Percentiles rank a stretch among this genome's conserved stretches.
Evolutionary conservation across 2,329 filamentous ascomycete species (phyloP).

Genomic region (Stagonosporopsis vannaccii): DNA sequence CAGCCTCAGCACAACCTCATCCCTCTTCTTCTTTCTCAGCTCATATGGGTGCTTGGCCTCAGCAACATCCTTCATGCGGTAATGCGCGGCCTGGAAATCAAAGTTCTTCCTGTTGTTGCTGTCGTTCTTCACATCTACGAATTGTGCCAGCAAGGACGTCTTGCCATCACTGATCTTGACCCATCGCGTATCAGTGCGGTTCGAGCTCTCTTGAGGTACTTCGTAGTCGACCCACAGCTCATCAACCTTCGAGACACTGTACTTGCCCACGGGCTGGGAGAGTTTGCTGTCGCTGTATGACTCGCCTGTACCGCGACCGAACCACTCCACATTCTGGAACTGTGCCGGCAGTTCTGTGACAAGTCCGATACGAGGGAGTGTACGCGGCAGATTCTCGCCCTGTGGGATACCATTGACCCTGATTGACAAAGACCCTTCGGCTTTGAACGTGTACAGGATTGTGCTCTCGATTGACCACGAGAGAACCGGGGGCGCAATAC

Average conservation of each 20-base stretch:
- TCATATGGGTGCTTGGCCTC: constrained; percentile 70
- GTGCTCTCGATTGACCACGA: constrained; percentile 57
- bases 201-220: constrained; percentile 72
- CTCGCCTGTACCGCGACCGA: constrained; percentile 70
- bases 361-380: constrained; percentile 69
- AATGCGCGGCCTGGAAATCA: constrained; percentile 64
- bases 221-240: constrained; percentile 68
- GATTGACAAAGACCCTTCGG: constrained; percentile 56
- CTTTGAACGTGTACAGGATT: constrained; percentile 62
- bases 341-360: constrained; percentile 59
- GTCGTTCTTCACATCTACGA: constrained; percentile 30
- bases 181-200: constrained; percentile 68
- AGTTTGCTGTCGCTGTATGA: constrained; percentile 71
- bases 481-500: constrained; percentile 66
- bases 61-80: constrained; percentile 62
- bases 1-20: constrained; percentile 64
- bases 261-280: constrained; percentile 60
- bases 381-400: constrained; percentile 59
- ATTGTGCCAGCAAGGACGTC: constrained; percentile 36
- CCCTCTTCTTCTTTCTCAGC: constrained; percentile 60
- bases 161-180: constrained; percentile 46
- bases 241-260: constrained; percentile 55
- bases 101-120: constrained; percentile 28
- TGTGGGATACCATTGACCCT: constrained; percentile 55
- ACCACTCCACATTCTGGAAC: constrained; percentile 64